These are phyloP conservation scores for Neospermospora avenae DNA, from an alignment of 2,329 filamentous ascomycete genomes.

Conservation along the genomic window DNA sequence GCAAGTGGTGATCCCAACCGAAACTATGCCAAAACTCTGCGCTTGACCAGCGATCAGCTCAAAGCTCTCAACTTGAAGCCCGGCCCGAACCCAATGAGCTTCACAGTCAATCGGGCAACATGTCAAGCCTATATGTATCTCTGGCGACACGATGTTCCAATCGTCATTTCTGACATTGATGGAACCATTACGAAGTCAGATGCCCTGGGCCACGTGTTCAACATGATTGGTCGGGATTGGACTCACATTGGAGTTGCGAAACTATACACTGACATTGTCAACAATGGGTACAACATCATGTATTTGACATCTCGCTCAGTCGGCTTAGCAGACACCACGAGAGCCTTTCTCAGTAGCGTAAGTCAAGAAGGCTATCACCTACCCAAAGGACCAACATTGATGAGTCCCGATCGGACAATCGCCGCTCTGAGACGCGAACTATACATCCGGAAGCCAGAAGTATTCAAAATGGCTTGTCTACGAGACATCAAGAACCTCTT, in stretches of 20 bases:
- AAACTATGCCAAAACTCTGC: slow-evolving; percentile 95
- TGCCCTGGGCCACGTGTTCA: slow-evolving; percentile 88
- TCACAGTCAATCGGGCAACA: slow-evolving; percentile 92
- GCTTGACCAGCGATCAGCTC: slow-evolving; percentile 91
- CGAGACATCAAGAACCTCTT: slow-evolving; percentile 92
- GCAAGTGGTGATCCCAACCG: slow-evolving; percentile 66
- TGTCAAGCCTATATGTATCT: slow-evolving; percentile 92
- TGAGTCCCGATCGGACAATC: slow-evolving; percentile 92
- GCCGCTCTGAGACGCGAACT: slow-evolving; percentile 88
- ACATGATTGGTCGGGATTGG: slow-evolving; percentile 97
- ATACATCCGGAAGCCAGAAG: slow-evolving; percentile 92
- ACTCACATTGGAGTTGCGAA: slow-evolving; percentile 96
- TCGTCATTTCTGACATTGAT: slow-evolving; percentile 98
- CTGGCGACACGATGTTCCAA: slow-evolving; percentile 86
- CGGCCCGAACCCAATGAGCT: slow-evolving; percentile 91
- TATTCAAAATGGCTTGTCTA: slow-evolving; percentile 99
- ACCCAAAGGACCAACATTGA: slow-evolving; percentile 87
- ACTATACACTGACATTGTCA: slow-evolving; percentile 90
- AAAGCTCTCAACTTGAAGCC: slow-evolving; percentile 78
- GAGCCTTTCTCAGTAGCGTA: slow-evolving; percentile 86
- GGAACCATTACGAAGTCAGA: slow-evolving; percentile 98
- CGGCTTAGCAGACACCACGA: slow-evolving; percentile 86
- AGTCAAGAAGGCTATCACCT: slow-evolving; percentile 82
- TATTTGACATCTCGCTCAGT: slow-evolving; percentile 94
- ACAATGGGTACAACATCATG: slow-evolving; percentile 98